phyloP scores from a whole-genome alignment of 768 basidiomycete species.

The Naganishia randhawae region DNA sequence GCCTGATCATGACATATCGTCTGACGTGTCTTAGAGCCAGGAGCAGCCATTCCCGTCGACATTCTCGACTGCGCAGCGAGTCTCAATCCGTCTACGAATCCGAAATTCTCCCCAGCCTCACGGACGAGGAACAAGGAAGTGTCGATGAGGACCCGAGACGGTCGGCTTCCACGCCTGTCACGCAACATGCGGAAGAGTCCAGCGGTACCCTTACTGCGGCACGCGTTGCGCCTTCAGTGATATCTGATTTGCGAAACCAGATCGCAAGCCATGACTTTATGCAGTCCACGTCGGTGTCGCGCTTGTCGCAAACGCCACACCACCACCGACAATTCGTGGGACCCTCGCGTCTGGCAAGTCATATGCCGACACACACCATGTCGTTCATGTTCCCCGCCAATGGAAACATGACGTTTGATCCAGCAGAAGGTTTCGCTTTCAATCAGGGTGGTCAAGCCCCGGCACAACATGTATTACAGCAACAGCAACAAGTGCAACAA shows the following conservation, averaged over 20 bases:
- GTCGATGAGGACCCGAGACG: neutral
- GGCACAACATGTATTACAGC: neutral
- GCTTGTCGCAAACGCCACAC: neutral
- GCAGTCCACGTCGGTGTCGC: constrained; percentile 14
- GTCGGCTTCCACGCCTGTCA: neutral
- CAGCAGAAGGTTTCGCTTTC: neutral
- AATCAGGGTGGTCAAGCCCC: neutral
- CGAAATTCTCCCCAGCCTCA: neutral
- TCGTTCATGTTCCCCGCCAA: neutral
- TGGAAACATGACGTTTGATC: neutral
- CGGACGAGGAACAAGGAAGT: constrained; percentile 1
- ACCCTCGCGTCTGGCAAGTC: neutral
- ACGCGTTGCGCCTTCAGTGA: neutral
- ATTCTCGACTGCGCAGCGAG: constrained; percentile 17
- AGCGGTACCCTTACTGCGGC: neutral
- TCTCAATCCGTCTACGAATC: constrained; percentile 6
- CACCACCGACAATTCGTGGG: neutral
- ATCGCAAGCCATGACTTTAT: constrained; percentile 3
- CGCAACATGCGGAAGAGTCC: neutral
- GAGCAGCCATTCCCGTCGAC: constrained; percentile 7
- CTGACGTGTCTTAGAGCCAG: neutral
- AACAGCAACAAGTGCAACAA: too few species aligned
- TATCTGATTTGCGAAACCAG: constrained; percentile 2
- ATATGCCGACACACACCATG: neutral
- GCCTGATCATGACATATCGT: neutral